phyloP scores from a whole-genome alignment of 148 eudicot genomes.

The Rhododendron mucronatum region DNA sequence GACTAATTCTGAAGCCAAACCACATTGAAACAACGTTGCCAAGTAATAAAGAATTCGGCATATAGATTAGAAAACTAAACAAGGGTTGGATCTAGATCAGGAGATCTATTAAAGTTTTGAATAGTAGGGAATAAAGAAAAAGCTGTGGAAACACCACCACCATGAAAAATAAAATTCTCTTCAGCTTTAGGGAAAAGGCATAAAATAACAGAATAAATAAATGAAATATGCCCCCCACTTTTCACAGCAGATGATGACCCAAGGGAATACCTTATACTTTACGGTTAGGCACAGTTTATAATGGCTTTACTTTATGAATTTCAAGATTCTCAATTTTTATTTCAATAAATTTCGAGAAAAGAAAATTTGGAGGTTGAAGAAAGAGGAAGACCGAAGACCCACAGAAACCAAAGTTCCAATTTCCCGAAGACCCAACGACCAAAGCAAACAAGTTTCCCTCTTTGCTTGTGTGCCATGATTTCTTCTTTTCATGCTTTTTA shows the following conservation, averaged over 20 bases:
- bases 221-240: not conserved
- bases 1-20: not conserved
- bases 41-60: not conserved
- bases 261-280: not conserved
- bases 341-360: not conserved
- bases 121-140: slow-evolving; percentile 5
- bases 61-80: not conserved
- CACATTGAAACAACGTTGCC: not conserved
- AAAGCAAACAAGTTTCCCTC: not conserved
- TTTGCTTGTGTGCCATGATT: not conserved
- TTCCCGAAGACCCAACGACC: not conserved
- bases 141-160: not conserved
- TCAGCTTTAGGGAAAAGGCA: not conserved
- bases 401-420: not conserved
- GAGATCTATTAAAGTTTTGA: not conserved
- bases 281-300: not conserved
- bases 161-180: not conserved
- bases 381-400: not conserved
- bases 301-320: not conserved
- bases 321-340: not conserved
- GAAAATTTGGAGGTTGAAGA: not conserved
- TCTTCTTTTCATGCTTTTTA: not conserved
- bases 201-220: not conserved
- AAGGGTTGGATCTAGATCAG: not conserved
- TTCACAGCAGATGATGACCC: not conserved